Evolutionary conservation across 208 protist genomes (phyloP).

Genomic region (Lotmaria passim): DNA sequence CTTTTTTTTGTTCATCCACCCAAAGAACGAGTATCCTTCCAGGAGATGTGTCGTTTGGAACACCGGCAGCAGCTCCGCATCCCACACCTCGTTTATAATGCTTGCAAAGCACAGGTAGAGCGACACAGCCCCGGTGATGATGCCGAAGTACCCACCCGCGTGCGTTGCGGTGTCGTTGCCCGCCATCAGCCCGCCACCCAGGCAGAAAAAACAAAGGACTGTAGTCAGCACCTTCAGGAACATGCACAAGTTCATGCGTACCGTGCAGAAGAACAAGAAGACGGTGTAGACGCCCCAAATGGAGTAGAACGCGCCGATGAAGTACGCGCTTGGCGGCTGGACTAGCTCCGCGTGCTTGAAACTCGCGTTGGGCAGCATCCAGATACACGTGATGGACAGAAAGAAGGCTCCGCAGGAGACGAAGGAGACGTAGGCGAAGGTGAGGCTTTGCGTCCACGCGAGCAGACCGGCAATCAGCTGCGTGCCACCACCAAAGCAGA

Average conservation of each 20-base stretch:
- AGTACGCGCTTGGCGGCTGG: slow-evolving; percentile 8
- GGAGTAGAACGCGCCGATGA: slow-evolving; percentile 24
- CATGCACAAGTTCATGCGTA: slow-evolving; percentile 38
- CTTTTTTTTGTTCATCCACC: background rate
- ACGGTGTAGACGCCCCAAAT: slow-evolving; percentile 36
- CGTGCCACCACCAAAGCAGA: slow-evolving; percentile 56
- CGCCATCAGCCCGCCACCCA: slow-evolving; percentile 24
- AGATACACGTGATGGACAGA: slow-evolving; percentile 44
- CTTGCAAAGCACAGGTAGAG: slow-evolving; percentile 49
- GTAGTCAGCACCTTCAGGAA: slow-evolving; percentile 37
- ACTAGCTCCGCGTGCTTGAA: background rate
- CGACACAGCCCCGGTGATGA: slow-evolving; percentile 44
- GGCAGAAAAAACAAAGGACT: slow-evolving; percentile 31
- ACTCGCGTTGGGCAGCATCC: slow-evolving; percentile 41
- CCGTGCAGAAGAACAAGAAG: slow-evolving; percentile 34
- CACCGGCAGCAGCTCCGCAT: slow-evolving; percentile 38
- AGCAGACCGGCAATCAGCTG: slow-evolving; percentile 69
- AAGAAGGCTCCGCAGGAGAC: slow-evolving; percentile 60
- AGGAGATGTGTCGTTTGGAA: slow-evolving; percentile 17
- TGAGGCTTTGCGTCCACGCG: slow-evolving; percentile 52
- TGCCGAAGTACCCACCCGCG: slow-evolving; percentile 43
- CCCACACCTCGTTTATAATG: slow-evolving; percentile 44
- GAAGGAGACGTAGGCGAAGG: slow-evolving; percentile 55
- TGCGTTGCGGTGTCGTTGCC: slow-evolving; percentile 19
- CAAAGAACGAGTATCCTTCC: background rate